Evolutionary conservation across 164 flowering plant genomes (phyloP).

Genomic region (Paratinospora sagittata): DNA sequence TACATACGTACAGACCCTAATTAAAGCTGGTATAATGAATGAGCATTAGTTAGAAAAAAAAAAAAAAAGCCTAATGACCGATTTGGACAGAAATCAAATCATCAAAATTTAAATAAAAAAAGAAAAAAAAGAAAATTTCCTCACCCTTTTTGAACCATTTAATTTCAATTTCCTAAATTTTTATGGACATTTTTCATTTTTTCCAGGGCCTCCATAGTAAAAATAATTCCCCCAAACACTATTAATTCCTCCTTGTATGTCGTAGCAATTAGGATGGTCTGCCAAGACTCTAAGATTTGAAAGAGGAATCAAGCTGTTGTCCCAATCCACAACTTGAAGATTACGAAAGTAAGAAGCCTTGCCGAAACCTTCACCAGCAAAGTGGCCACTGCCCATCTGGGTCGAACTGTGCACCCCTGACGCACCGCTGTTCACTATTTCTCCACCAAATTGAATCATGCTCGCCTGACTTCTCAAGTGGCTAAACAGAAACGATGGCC

Average conservation of each 20-base stretch:
- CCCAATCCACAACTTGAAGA: slow-evolving; percentile 86
- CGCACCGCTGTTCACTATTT: slow-evolving; percentile 56
- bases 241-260: slow-evolving; percentile 60
- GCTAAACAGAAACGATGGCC: slow-evolving; percentile 80
- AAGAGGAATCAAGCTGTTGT: slow-evolving; percentile 67
- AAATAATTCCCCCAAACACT: slow-evolving; percentile 81
- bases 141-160: not conserved
- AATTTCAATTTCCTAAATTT: too few species aligned
- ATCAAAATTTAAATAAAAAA: not conserved
- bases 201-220: slow-evolving; percentile 96
- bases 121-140: not conserved
- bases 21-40: not conserved
- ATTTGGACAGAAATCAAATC: not conserved
- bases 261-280: slow-evolving; percentile 81
- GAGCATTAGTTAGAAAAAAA: not conserved
- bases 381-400: slow-evolving; percentile 95
- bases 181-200: slow-evolving; percentile 67
- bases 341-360: slow-evolving; percentile 81
- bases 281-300: slow-evolving; percentile 57
- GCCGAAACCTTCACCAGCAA: slow-evolving; percentile 69
- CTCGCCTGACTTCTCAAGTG: slow-evolving; percentile 63
- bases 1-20: slow-evolving; percentile 3
- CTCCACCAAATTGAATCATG: slow-evolving; percentile 88
- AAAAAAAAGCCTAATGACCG: not conserved
- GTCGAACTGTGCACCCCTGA: slow-evolving; percentile 67